Evolutionary conservation across 208 protist species (phyloP).

Genomic region (Wallacemonas collosoma): DNA sequence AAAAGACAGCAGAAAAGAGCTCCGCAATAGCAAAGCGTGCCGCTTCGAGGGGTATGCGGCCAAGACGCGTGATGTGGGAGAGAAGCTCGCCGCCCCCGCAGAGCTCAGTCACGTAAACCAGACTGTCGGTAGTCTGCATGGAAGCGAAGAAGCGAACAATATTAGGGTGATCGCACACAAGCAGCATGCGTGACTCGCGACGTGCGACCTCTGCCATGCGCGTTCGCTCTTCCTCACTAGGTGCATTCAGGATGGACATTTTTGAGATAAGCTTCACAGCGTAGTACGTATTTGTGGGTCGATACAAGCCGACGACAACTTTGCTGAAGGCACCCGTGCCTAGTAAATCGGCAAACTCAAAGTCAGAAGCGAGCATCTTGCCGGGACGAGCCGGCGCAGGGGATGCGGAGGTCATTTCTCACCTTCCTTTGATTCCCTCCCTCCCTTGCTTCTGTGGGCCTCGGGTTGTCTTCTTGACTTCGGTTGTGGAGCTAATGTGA

Average conservation of each 20-base stretch:
- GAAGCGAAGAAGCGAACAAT: constrained; percentile 85
- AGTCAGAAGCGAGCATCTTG: constrained; percentile 76
- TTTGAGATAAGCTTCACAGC: constrained; percentile 90
- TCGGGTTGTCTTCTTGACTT: too few species aligned
- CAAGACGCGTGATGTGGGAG: constrained; percentile 50
- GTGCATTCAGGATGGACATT: constrained; percentile 79
- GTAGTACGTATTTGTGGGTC: constrained; percentile 63
- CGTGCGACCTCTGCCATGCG: constrained; percentile 86
- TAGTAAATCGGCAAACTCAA: constrained; percentile 70
- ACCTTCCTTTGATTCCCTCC: not conserved
- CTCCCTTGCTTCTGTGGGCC: too few species aligned
- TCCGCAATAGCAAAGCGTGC: constrained; percentile 90
- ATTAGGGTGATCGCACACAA: constrained; percentile 89
- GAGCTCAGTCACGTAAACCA: constrained; percentile 87
- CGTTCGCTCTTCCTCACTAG: constrained; percentile 80
- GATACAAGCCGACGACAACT: constrained; percentile 75
- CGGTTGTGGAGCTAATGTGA: too few species aligned
- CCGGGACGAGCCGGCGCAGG: constrained; percentile 12
- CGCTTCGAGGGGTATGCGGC: constrained; percentile 82
- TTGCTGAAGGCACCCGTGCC: constrained; percentile 90
- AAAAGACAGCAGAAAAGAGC: constrained; percentile 94
- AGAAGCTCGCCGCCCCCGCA: constrained; percentile 88
- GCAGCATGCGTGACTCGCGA: constrained; percentile 83
- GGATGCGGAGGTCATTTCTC: not conserved
- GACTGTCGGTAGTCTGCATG: constrained; percentile 82